phyloP scores from a whole-genome alignment of 1,284 basidiomycete species.

The Pholiota adiposa region DNA sequence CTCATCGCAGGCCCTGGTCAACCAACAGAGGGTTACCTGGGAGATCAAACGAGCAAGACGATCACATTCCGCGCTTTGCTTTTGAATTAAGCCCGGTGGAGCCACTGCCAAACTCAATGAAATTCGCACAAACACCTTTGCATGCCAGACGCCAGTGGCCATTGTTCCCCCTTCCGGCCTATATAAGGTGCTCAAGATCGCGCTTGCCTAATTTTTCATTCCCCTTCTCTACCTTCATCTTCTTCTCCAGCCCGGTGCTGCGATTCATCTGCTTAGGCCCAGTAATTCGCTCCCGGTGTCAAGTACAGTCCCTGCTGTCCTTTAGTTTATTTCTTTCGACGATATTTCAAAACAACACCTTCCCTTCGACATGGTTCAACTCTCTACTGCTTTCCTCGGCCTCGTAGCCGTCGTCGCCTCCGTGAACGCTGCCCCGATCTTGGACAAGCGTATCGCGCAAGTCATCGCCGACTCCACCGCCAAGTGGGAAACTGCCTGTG shows the following conservation, averaged over 20 bases:
- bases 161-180: conserved; percentile 19
- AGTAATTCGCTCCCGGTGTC: conserved; percentile 13
- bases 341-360: conserved; percentile 13
- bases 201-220: conserved; percentile 1
- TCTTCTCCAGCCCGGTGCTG: conserved; percentile 30
- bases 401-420: conserved; percentile 34
- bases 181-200: not conserved
- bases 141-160: not conserved
- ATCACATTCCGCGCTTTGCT: not conserved
- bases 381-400: conserved; percentile 33
- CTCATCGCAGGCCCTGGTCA: not conserved
- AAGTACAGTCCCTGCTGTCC: conserved; percentile 6
- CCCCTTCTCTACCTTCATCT: conserved; percentile 14
- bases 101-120: not conserved
- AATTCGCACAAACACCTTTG: not conserved
- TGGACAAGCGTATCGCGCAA: conserved; percentile 49
- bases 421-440: conserved; percentile 31
- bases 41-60: not conserved
- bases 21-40: not conserved
- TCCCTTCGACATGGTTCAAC: conserved; percentile 27
- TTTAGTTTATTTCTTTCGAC: conserved; percentile 12
- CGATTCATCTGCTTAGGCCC: conserved; percentile 16
- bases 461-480: conserved; percentile 42
- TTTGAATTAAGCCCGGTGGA: no score
- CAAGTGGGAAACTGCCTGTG: conserved; percentile 50